phyloP scores from a whole-genome alignment of 2,329 filamentous ascomycete species.

The Verticillium albo-atrum region DNA sequence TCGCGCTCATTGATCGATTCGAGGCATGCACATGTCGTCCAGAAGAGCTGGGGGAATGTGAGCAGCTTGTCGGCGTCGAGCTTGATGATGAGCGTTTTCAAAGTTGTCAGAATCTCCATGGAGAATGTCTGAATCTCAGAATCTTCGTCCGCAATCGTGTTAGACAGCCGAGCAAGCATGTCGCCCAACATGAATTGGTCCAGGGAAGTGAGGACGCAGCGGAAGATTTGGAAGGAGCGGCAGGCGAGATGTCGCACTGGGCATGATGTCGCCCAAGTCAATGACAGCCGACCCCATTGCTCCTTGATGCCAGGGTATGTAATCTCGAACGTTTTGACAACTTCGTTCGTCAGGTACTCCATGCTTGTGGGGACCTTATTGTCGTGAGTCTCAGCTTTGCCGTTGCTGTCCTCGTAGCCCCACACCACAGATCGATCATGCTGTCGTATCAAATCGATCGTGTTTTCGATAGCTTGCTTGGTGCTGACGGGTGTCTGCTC shows the following conservation, averaged over 20 bases:
- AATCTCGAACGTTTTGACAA: slow-evolving; percentile 80
- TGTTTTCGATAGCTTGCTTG: slow-evolving; percentile 75
- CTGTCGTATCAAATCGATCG: slow-evolving; percentile 81
- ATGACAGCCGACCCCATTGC: slow-evolving; percentile 82
- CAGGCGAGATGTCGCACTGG: slow-evolving; percentile 93
- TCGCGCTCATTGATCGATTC: slow-evolving; percentile 96
- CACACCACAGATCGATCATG: slow-evolving; percentile 84
- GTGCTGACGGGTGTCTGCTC: slow-evolving; percentile 57
- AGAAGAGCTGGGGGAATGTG: slow-evolving; percentile 93
- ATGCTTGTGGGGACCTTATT: slow-evolving; percentile 84
- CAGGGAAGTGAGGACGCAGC: slow-evolving; percentile 84
- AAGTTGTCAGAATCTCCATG: slow-evolving; percentile 92
- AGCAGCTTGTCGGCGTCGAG: slow-evolving; percentile 74
- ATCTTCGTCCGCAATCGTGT: slow-evolving; percentile 94
- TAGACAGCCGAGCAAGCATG: slow-evolving; percentile 91
- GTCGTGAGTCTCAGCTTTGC: slow-evolving; percentile 70
- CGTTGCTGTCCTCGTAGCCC: slow-evolving; percentile 90
- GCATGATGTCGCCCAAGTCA: slow-evolving; percentile 96
- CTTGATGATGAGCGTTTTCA: slow-evolving; percentile 87
- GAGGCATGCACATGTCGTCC: slow-evolving; percentile 93
- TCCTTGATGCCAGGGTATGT: slow-evolving; percentile 84
- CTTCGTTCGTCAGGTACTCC: slow-evolving; percentile 75
- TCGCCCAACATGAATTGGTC: slow-evolving; percentile 94
- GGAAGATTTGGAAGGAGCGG: slow-evolving; percentile 94
- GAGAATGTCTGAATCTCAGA: slow-evolving; percentile 94